A percentile compares a stretch with the other conserved stretches of the same genome.
Conservation (phyloP, 73 alveolate species). For the Paramecium sonneborni region DNA sequence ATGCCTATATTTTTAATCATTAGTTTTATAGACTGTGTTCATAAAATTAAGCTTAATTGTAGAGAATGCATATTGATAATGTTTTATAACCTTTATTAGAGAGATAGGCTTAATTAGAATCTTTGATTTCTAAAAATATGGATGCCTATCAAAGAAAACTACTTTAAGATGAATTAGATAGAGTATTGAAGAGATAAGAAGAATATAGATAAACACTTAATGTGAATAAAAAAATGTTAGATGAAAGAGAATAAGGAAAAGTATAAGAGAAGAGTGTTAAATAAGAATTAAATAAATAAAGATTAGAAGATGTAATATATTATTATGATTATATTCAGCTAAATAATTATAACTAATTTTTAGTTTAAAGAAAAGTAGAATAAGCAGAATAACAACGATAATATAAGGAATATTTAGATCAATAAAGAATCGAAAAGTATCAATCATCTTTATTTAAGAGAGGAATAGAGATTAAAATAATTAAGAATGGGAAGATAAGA, state of each 20-base stretch:
- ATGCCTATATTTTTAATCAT: neutral
- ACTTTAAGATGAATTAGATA: constrained; percentile 46
- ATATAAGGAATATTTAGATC: constrained; percentile 44
- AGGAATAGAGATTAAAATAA: constrained; percentile 47
- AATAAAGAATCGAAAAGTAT: constrained; percentile 34
- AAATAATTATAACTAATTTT: neutral
- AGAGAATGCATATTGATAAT: constrained; percentile 55
- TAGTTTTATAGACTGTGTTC: constrained; percentile 5
- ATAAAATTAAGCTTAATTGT: neutral
- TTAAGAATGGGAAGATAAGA: constrained; percentile 42
- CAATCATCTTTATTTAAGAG: neutral
- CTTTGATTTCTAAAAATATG: neutral
- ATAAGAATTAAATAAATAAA: constrained; percentile 47
- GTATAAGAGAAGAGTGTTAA: neutral
- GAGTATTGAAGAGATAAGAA: constrained; percentile 37
- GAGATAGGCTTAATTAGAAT: constrained; percentile 17
- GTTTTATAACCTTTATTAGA: constrained; percentile 33
- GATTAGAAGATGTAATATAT: constrained; percentile 53
- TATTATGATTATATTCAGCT: neutral
- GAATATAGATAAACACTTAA: constrained; percentile 4
- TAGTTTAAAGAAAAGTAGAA: neutral
- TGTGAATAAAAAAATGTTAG: neutral
- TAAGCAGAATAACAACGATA: constrained; percentile 15
- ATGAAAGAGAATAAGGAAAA: constrained; percentile 24
- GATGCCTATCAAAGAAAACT: constrained; percentile 52